These are phyloP conservation scores for Hygrocybe punicea DNA, from an alignment of 768 basidiomycete genomes.

Conservation along the genomic window DNA sequence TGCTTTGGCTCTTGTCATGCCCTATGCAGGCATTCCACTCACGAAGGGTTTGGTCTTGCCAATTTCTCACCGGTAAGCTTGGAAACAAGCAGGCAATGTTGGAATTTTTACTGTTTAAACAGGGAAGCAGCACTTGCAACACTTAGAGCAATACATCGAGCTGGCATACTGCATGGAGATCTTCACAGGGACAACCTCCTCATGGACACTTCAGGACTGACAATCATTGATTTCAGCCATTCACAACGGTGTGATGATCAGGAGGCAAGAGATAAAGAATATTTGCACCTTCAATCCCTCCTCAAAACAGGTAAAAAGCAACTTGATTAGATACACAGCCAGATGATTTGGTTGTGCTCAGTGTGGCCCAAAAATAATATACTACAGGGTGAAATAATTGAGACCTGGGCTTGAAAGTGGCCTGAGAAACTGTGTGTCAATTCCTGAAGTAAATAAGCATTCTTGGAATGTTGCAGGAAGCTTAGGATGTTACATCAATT, in stretches of 20 bases:
- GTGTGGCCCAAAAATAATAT: too few species aligned
- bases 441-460: too few species aligned
- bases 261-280: slow-evolving; percentile 13
- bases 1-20: slow-evolving; percentile 17
- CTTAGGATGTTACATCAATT: too few species aligned
- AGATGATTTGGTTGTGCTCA: too few species aligned
- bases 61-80: slow-evolving; percentile 15
- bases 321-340: background rate
- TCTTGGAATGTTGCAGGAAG: too few species aligned
- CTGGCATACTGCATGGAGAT: slow-evolving; percentile 19
- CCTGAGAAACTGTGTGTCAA: too few species aligned
- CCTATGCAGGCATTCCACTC: slow-evolving; percentile 15
- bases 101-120: slow-evolving; percentile 9
- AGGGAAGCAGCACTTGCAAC: slow-evolving; percentile 13
- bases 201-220: slow-evolving; percentile 13
- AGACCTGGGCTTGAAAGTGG: too few species aligned
- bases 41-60: slow-evolving; percentile 4
- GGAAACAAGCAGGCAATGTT: slow-evolving; percentile 1
- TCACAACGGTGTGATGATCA: slow-evolving; percentile 13
- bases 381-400: too few species aligned
- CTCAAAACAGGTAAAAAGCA: slow-evolving; percentile 2
- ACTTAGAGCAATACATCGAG: slow-evolving; percentile 15
- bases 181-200: slow-evolving; percentile 18
- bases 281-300: slow-evolving; percentile 8
- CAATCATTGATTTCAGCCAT: slow-evolving; percentile 17